Percentiles rank a stretch among this genome's conserved stretches.
Evolutionary conservation across 257 asterid species (phyloP).

Genomic region (Fraxinus cuspidata): DNA sequence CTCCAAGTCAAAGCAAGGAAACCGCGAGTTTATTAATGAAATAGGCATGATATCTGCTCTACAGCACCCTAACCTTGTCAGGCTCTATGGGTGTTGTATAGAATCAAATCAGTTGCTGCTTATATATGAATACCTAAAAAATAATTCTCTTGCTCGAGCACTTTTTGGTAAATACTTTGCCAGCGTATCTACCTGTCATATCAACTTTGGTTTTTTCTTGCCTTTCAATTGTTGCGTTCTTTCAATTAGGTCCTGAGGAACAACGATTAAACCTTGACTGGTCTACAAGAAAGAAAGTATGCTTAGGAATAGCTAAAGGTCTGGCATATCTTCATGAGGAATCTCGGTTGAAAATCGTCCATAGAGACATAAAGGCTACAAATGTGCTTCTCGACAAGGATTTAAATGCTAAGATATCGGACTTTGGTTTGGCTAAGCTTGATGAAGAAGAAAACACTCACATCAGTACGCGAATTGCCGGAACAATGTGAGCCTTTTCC

Average conservation of each 20-base stretch:
- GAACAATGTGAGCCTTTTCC: constrained; percentile 57
- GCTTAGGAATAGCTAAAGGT: constrained; percentile 71
- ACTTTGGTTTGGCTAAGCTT: constrained; percentile 85
- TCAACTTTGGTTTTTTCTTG: not conserved
- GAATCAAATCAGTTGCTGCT: constrained; percentile 73
- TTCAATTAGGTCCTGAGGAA: constrained; percentile 48
- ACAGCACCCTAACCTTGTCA: constrained; percentile 76
- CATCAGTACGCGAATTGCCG: constrained; percentile 83
- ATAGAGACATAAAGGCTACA: constrained; percentile 79
- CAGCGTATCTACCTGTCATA: not conserved
- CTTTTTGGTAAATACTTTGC: constrained; percentile 55
- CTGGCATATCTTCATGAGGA: constrained; percentile 86
- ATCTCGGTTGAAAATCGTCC: constrained; percentile 80
- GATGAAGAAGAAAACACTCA: constrained; percentile 81
- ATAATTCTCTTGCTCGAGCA: constrained; percentile 81
- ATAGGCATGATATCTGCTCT: constrained; percentile 85
- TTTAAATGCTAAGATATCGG: constrained; percentile 73
- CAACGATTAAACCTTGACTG: constrained; percentile 59
- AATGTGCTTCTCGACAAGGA: constrained; percentile 76
- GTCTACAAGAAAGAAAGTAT: constrained; percentile 61
- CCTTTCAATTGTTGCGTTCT: constrained; percentile 11
- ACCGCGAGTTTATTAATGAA: constrained; percentile 74
- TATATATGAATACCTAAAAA: constrained; percentile 70
- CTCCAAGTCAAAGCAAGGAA: constrained; percentile 80
- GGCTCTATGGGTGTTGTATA: constrained; percentile 74